phyloP scores from a whole-genome alignment of 306 rosid species.

The Casuarina glauca region DNA sequence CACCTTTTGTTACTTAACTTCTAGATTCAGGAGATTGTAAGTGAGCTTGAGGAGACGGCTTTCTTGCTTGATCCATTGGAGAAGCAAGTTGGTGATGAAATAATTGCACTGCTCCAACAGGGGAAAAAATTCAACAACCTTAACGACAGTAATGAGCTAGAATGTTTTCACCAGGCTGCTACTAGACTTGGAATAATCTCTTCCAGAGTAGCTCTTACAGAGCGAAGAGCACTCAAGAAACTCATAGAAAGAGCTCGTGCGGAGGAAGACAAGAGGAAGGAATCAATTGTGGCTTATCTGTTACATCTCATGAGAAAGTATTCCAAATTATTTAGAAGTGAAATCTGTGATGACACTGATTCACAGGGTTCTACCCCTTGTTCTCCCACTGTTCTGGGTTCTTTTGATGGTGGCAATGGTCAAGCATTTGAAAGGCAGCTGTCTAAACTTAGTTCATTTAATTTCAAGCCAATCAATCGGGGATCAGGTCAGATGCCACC shows the following conservation, averaged over 20 bases:
- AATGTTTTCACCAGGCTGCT: conserved; percentile 94
- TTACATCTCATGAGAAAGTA: conserved; percentile 96
- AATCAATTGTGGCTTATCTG: conserved; percentile 89
- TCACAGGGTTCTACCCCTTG: conserved; percentile 97
- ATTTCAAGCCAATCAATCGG: conserved; percentile 57
- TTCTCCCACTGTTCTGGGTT: conserved; percentile 86
- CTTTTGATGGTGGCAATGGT: conserved; percentile 50
- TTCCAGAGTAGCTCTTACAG: conserved; percentile 90
- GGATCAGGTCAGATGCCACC: conserved; percentile 82
- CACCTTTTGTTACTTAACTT: conserved; percentile 21
- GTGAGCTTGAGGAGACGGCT: conserved; percentile 57
- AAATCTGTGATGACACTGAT: conserved; percentile 83
- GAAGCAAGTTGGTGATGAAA: conserved; percentile 87
- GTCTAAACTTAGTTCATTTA: conserved; percentile 70
- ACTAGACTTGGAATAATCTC: conserved; percentile 88
- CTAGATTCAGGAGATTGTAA: conserved; percentile 75
- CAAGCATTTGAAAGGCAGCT: conserved; percentile 79
- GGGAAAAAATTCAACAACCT: conserved; percentile 71
- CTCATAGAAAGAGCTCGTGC: conserved; percentile 82
- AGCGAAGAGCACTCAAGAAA: conserved; percentile 96
- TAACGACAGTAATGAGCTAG: conserved; percentile 76
- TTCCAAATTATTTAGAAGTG: conserved; percentile 90
- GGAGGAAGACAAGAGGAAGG: conserved; percentile 97
- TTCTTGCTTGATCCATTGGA: conserved; percentile 78
- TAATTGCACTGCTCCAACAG: conserved; percentile 85